Evolutionary conservation across 306 rosid genomes (phyloP).

Genomic region (Dalbergia cultrata): DNA sequence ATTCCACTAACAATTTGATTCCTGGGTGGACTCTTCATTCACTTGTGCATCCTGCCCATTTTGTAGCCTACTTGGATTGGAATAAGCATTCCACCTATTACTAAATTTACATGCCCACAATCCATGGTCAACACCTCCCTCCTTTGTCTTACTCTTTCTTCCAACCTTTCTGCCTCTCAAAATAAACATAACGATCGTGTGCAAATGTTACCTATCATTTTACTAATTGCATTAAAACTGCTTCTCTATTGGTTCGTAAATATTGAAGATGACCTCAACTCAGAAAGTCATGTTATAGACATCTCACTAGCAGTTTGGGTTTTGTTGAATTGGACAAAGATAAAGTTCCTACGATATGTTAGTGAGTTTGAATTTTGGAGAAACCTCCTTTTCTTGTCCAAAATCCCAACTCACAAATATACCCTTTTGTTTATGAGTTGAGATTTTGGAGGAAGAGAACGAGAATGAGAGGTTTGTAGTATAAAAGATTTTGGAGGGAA

Average conservation of each 20-base stretch:
- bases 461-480: too few relatives aligned
- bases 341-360: too few relatives aligned
- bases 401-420: too few relatives aligned
- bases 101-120: neutral
- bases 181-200: neutral
- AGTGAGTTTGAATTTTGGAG: too few relatives aligned
- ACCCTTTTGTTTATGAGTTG: too few relatives aligned
- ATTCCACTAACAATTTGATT: neutral
- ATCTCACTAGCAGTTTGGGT: too few relatives aligned
- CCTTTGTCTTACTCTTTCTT: neutral
- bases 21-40: neutral
- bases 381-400: too few relatives aligned
- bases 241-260: too few relatives aligned
- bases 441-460: too few relatives aligned
- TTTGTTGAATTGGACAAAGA: too few relatives aligned
- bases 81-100: neutral
- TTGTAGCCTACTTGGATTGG: neutral
- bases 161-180: neutral
- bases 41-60: neutral
- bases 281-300: neutral
- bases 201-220: neutral
- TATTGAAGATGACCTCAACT: neutral
- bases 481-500: too few relatives aligned
- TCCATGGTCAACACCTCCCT: neutral
- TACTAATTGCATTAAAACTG: neutral